Base-by-base conservation (phyloP, 768 basidiomycete species). In the Boletus sensibilis region DNA sequence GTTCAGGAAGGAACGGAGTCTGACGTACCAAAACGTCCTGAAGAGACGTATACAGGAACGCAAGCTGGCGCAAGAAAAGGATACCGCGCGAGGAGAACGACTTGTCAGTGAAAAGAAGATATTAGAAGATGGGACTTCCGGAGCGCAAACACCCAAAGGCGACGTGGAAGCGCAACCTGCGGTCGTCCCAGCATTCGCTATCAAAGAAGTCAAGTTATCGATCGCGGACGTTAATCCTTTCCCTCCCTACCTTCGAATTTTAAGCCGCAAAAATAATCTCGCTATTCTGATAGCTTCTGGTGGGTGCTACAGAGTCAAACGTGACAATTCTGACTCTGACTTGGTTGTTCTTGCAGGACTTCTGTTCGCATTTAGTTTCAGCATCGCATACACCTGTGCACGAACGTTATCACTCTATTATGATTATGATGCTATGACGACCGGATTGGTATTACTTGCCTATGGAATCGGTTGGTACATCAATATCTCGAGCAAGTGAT, bases 1-100 rank as follows among this genome's bases (percentile, higher is more conserved):
- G 0, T 95, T 90, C 74, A 81, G 94, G 33, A 78, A 79, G 58
- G 91, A 95, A 64, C 85, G 94, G 37, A 94, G 92, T 54, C 71
- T 88, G 16, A 78, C 83, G 1, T 96, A 95, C 68, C 91, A 92
- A 65, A 78, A 78, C 10, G 82, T 86, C 0, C 69, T 90, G 47
- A 79, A 77, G 59, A 74, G 73, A 34, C 76, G 76, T 7, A 48
- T 75, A 13, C 71, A 68, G 18, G 68, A 68, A 20, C 62, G 53
- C 29, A 59, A 57, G 46, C 20, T 31, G 5, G 20, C 6, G 6
- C 55, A 64, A 25, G 64, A 68, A 23, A 64, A 71, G 54, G 46
- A 47, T 50, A 16, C 10, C 0, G 4, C 13, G 1, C 52, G 12
- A 25, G 45, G 61, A 57, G 35, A 64, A 59, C 42, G 6, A 55